phyloP scores from a whole-genome alignment of 1,284 basidiomycete genomes.

The Pyrrhoderma lamaoense region DNA sequence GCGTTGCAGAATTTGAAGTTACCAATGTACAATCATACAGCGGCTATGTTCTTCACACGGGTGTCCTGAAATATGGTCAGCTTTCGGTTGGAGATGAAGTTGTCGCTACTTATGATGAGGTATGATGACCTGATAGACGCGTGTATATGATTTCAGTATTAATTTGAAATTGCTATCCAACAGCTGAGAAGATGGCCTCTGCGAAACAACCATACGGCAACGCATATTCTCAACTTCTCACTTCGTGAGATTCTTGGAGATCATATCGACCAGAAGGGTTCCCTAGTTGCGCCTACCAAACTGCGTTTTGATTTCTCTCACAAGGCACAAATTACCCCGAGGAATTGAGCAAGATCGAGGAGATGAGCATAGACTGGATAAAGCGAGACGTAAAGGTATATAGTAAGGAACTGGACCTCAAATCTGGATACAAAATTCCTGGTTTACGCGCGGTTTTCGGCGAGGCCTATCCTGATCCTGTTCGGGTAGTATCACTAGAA shows the following conservation, averaged over 20 bases:
- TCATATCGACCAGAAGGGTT: slow-evolving; percentile 97
- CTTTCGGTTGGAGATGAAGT: slow-evolving; percentile 65
- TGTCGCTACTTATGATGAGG: slow-evolving; percentile 70
- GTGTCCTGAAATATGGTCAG: slow-evolving; percentile 73
- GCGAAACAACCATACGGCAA: slow-evolving; percentile 97
- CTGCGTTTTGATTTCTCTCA: slow-evolving; percentile 98
- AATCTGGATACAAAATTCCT: slow-evolving; percentile 79
- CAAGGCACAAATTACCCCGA: slow-evolving; percentile 75
- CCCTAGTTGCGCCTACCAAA: slow-evolving; percentile 91
- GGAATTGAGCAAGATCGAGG: slow-evolving; percentile 82
- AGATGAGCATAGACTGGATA: slow-evolving; percentile 85
- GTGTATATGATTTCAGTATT: background rate
- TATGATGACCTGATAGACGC: slow-evolving; percentile 24
- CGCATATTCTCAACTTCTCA: slow-evolving; percentile 94
- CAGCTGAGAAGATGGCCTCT: slow-evolving; percentile 90
- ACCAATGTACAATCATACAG: slow-evolving; percentile 85
- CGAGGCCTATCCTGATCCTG: slow-evolving; percentile 96
- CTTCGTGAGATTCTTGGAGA: slow-evolving; percentile 93
- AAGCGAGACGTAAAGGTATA: slow-evolving; percentile 83
- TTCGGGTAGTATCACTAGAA: slow-evolving; percentile 89
- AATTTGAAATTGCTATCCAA: slow-evolving; percentile 5
- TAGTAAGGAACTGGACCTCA: slow-evolving; percentile 82
- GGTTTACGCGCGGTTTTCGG: slow-evolving; percentile 96
- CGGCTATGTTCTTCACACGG: slow-evolving; percentile 87
- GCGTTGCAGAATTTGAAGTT: slow-evolving; percentile 88